phyloP scores from a whole-genome alignment of 2,329 filamentous ascomycete species.

The Ascochyta lentis region DNA sequence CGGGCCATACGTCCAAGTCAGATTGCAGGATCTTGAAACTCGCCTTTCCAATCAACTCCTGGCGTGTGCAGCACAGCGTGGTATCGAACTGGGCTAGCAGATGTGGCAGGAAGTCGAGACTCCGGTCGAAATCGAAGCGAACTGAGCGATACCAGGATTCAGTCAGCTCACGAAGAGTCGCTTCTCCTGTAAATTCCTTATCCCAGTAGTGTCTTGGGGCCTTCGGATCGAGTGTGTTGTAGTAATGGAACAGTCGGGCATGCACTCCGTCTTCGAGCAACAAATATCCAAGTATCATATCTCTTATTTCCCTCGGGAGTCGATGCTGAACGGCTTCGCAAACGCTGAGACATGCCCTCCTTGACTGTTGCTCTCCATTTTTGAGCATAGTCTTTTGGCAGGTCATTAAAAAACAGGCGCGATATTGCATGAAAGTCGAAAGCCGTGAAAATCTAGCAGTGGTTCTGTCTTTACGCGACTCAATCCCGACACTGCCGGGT shows the following conservation, averaged over 20 bases:
- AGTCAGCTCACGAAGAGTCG: conserved; percentile 12
- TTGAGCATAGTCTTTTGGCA: not conserved
- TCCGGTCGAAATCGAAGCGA: conserved; percentile 17
- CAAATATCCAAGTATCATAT: conserved; percentile 17
- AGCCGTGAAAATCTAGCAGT: conserved; percentile 6
- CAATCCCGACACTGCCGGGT: not conserved
- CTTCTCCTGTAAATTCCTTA: conserved; percentile 11
- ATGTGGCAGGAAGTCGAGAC: conserved; percentile 15
- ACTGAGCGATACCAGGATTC: conserved; percentile 14
- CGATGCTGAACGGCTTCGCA: conserved; percentile 6
- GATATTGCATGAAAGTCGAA: not conserved
- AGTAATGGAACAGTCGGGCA: conserved; percentile 13
- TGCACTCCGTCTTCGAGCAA: conserved; percentile 14
- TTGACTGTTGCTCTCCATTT: conserved; percentile 1
- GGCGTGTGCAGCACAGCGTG: conserved; percentile 8
- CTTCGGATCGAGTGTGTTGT: conserved; percentile 15
- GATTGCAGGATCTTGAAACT: conserved; percentile 15
- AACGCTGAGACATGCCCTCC: conserved; percentile 3
- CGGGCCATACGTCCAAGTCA: conserved; percentile 12
- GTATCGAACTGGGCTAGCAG: conserved; percentile 12
- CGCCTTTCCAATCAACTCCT: conserved; percentile 8
- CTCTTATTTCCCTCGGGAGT: conserved; percentile 20
- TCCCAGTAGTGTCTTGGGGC: conserved; percentile 19
- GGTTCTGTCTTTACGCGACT: not conserved
- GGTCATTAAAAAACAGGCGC: conserved; percentile 1